Evolutionary conservation across 2,329 filamentous ascomycete species (phyloP).

Genomic region (Calonectria ilicicola): DNA sequence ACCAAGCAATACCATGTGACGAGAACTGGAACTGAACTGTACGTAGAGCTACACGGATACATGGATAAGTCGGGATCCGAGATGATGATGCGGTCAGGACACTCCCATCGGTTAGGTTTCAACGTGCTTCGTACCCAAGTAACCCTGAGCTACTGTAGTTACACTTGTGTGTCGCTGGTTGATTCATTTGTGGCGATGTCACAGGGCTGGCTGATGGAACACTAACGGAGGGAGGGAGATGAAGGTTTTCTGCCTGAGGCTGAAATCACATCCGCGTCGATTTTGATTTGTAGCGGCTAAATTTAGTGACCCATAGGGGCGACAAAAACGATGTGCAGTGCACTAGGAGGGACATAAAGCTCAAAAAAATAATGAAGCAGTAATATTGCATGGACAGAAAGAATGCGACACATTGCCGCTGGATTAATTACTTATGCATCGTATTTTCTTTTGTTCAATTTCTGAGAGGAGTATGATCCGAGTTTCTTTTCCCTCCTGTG

Average conservation of each 20-base stretch:
- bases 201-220: background rate
- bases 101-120: constrained; percentile 4
- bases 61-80: background rate
- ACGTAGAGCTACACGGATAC: background rate
- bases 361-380: background rate
- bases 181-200: background rate
- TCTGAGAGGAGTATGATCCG: background rate
- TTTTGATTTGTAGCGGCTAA: constrained; percentile 35
- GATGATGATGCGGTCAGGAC: background rate
- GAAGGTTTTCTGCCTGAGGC: constrained; percentile 41
- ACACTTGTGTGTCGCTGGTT: background rate
- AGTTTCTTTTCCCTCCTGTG: no score
- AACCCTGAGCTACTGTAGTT: background rate
- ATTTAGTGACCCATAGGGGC: constrained; percentile 25
- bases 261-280: constrained; percentile 33
- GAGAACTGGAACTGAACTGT: background rate
- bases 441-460: background rate
- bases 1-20: background rate
- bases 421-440: background rate
- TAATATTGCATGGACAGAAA: no score
- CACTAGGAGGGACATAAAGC: no score
- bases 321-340: background rate
- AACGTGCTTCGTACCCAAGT: background rate
- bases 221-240: background rate
- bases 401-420: background rate